Conservation (phyloP, 768 basidiomycete genomes). For the Mycena amicta region DNA sequence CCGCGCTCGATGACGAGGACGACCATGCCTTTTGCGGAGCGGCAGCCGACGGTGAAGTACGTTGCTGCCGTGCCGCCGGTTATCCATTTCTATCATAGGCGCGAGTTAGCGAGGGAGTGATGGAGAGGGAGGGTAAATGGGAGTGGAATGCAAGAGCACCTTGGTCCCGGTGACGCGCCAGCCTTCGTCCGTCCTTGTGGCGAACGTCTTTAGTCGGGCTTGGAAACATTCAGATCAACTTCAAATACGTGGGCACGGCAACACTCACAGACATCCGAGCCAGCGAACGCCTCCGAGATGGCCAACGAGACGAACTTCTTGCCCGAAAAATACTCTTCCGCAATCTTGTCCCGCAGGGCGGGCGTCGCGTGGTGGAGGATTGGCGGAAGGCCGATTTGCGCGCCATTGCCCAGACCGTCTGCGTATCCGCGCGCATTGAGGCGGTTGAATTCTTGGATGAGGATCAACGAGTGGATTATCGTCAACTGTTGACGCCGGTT, state of each 20-base stretch:
- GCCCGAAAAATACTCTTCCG: neutral
- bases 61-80: neutral
- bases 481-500: neutral
- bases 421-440: conserved; percentile 50
- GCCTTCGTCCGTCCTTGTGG: neutral
- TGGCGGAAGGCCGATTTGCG: conserved; percentile 71
- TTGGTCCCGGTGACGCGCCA: neutral
- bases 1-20: conserved; percentile 35
- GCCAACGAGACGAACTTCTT: neutral
- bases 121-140: no score
- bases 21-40: conserved; percentile 48
- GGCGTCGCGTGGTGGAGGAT: conserved; percentile 53
- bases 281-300: neutral
- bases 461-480: neutral
- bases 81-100: neutral
- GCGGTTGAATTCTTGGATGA: neutral
- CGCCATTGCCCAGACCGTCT: conserved; percentile 57
- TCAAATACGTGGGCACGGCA: no score
- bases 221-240: neutral
- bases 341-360: neutral
- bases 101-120: neutral
- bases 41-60: conserved; percentile 66
- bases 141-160: no score
- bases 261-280: neutral
- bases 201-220: neutral